Percentiles rank a stretch among this genome's conserved stretches.
phyloP scores from a whole-genome alignment of 768 basidiomycete species.

The Podaxis mareebaensis region DNA sequence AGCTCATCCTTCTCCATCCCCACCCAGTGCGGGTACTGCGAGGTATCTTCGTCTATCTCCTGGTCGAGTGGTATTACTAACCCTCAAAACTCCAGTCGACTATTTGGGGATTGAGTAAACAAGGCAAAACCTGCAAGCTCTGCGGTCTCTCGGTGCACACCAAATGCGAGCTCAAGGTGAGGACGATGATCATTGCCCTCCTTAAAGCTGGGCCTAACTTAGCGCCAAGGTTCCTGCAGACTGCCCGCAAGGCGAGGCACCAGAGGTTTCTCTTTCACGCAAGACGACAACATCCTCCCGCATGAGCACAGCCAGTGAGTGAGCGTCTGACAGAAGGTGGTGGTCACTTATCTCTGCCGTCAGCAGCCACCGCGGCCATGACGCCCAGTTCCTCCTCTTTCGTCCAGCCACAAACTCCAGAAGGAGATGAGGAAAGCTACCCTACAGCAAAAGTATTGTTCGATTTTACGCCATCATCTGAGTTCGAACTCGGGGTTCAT shows the following conservation, averaged over 20 bases:
- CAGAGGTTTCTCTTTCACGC: conserved; percentile 22
- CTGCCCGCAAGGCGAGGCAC: conserved; percentile 40
- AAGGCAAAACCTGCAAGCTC: conserved; percentile 79
- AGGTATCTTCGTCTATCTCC: conserved; percentile 41
- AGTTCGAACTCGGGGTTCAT: conserved; percentile 71
- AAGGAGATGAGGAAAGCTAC: conserved; percentile 42
- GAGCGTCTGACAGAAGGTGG: neutral
- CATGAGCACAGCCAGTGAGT: conserved; percentile 26
- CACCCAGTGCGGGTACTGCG: conserved; percentile 79
- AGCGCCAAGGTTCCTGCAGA: conserved; percentile 69
- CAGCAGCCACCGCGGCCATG: conserved; percentile 21
- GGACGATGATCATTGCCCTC: neutral
- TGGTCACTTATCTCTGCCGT: conserved; percentile 6
- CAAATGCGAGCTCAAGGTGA: conserved; percentile 85
- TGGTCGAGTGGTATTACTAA: neutral
- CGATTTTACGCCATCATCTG: conserved; percentile 72
- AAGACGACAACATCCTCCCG: conserved; percentile 25
- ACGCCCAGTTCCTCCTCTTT: conserved; percentile 60
- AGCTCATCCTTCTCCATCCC: conserved; percentile 86
- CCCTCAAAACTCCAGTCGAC: conserved; percentile 51
- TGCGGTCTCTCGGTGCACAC: conserved; percentile 81
- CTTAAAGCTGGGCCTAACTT: neutral
- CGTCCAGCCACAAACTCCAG: conserved; percentile 38
- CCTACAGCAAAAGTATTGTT: conserved; percentile 66
- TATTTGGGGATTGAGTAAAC: conserved; percentile 86